These are phyloP conservation scores for Scenedesmus sp. DNA, from an alignment of 163 green algal species.

Conservation along the genomic window DNA sequence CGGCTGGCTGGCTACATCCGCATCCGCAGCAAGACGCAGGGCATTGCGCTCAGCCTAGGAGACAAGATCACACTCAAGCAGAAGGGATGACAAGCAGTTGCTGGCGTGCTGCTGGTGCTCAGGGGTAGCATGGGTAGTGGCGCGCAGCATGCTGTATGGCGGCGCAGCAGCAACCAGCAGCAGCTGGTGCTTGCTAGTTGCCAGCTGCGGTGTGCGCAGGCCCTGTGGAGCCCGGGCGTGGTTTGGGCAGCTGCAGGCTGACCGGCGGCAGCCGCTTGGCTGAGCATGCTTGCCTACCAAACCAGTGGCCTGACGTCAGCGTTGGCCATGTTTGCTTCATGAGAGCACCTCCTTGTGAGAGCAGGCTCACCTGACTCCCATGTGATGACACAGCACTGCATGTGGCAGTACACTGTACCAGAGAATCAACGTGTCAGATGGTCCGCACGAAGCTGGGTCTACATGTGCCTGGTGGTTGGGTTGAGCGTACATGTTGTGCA, in stretches of 20 bases:
- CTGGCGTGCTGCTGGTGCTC: not conserved
- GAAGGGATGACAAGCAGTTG: conserved; percentile 25
- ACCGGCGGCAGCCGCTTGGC: not conserved
- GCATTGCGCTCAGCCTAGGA: conserved; percentile 90
- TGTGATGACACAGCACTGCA: no score
- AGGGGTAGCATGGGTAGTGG: not conserved
- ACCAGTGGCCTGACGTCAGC: no score
- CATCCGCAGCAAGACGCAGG: conserved; percentile 98
- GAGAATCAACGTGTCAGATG: no score
- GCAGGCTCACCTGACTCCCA: no score
- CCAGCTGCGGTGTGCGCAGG: not conserved
- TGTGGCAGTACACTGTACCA: no score
- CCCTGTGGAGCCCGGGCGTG: not conserved
- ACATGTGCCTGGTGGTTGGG: no score
- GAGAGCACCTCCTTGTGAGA: no score
- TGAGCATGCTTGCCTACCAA: not conserved
- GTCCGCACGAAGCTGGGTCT: no score
- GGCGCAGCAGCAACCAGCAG: not conserved
- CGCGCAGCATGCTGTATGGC: not conserved
- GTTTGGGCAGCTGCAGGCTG: not conserved
- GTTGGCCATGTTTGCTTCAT: no score
- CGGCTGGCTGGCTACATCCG: conserved; percentile 97
- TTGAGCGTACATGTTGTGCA: no score
- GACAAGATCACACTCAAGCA: conserved; percentile 99
- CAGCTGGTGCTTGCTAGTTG: not conserved